Base-by-base conservation (phyloP, 495 filamentous ascomycete species). In the Friedmanniomyces simplex region DNA sequence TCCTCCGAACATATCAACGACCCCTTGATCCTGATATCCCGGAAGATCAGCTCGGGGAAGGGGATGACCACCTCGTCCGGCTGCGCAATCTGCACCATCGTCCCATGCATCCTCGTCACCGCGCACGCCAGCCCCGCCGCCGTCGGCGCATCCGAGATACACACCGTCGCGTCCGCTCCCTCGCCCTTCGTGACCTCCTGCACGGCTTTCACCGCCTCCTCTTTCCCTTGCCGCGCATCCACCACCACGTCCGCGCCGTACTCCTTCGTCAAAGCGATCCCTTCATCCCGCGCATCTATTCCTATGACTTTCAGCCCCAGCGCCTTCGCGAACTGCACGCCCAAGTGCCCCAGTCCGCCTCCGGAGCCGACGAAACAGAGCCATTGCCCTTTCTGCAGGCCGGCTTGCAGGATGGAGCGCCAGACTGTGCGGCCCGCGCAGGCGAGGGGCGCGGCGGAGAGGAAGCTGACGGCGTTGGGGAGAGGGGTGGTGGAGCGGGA, bases 391-490 rank as follows among this genome's bases (percentile, higher is more conserved):
- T 61, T 55, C 54, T 66, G 64, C 57, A 82, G 61, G 6, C 59
- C 74, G 3, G 77, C 64, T 60, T 71, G 69, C 47, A 69, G 39
- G n/a, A 82, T 64, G 2, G 69, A 79, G 18, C 77, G 63, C 67
- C 73, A 82, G 11, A 77, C 68, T 14, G 80, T 82, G 42, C 76
- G 59, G 0, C 81, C 80, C 0, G 80, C 80, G 60, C 79, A 84
- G 25, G 77, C 78, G 30, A 83, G 65, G 20, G 81, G 79, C 16
- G 78, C 79, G 34, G 79, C 79, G 6, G 70, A 71, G 26, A 72
- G 52, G 53, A 81, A 77, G 2, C 60, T 68, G 22, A 84, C 61
- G 0, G 63, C 62, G 43, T 78, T 71, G 24, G 79, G 79, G 50
- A 83, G 57, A 10, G 57, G 62, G 8, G 71, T 74, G 11, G 69